Conservation (phyloP, 83 land plant species). For the Picea abies region DNA sequence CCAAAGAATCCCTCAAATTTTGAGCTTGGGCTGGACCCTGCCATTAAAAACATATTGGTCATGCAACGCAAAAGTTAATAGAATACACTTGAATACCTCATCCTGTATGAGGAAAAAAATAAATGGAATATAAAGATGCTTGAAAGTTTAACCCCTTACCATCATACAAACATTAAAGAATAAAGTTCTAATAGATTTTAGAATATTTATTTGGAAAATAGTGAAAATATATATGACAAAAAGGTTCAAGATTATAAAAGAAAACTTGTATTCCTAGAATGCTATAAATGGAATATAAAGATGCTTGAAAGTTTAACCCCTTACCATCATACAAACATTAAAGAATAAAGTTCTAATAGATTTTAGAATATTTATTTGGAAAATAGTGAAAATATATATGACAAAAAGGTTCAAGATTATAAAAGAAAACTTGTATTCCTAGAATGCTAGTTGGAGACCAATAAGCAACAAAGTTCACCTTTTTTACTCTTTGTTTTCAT, state of each 20-base stretch:
- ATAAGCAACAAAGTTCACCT: not conserved
- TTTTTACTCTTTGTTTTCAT: not conserved
- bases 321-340: too few species aligned
- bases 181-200: not conserved
- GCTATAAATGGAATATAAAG: not conserved
- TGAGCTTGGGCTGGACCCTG: slow-evolving; percentile 99
- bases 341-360: not conserved
- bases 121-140: not conserved
- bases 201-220: not conserved
- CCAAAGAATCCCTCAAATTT: slow-evolving; percentile 94
- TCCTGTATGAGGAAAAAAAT: not conserved
- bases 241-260: not conserved
- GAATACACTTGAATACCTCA: not conserved
- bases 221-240: not conserved
- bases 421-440: not conserved
- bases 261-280: not conserved
- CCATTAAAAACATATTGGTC: not conserved
- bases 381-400: not conserved
- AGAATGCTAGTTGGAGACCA: not conserved
- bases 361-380: not conserved
- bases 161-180: too few species aligned
- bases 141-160: too few species aligned
- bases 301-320: too few species aligned
- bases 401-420: not conserved
- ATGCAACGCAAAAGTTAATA: not conserved